These are phyloP conservation scores for Brassica balearica DNA, from an alignment of 441 rosid species.

Conservation along the genomic window DNA sequence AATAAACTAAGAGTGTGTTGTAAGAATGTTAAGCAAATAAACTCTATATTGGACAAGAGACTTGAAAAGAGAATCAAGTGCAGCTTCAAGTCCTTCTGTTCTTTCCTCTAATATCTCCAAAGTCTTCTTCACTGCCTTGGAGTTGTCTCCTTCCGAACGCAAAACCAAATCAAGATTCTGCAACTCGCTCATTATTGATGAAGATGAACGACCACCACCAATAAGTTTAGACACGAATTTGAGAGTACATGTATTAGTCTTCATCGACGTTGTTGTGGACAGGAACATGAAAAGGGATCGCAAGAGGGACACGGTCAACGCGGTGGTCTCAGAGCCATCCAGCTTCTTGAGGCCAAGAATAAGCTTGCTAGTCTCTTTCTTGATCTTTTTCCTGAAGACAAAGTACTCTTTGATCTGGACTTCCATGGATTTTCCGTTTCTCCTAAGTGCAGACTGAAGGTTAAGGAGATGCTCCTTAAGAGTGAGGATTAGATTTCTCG, in stretches of 20 bases:
- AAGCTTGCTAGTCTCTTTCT: slow-evolving; percentile 52
- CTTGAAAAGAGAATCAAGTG: slow-evolving; percentile 50
- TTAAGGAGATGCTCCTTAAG: slow-evolving; percentile 58
- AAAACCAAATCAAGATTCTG: slow-evolving; percentile 58
- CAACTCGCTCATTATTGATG: slow-evolving; percentile 56
- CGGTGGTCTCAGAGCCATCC: slow-evolving; percentile 27
- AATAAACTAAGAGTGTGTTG: slow-evolving; percentile 35
- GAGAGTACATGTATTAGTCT: slow-evolving; percentile 50
- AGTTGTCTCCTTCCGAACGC: slow-evolving; percentile 44
- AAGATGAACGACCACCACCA: slow-evolving; percentile 34
- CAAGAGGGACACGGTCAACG: slow-evolving; percentile 39
- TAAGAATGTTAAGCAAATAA: slow-evolving; percentile 50
- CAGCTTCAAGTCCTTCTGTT: slow-evolving; percentile 53
- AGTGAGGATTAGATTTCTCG: slow-evolving; percentile 54
- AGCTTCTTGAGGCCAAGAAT: slow-evolving; percentile 49
- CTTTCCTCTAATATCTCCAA: slow-evolving; percentile 44
- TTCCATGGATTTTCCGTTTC: slow-evolving; percentile 55
- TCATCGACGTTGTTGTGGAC: slow-evolving; percentile 41
- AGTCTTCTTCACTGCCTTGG: slow-evolving; percentile 40
- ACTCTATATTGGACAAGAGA: slow-evolving; percentile 57
- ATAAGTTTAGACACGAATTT: slow-evolving; percentile 60
- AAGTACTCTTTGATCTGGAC: slow-evolving; percentile 52
- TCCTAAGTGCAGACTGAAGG: slow-evolving; percentile 65
- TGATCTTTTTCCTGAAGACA: slow-evolving; percentile 56
- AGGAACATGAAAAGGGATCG: slow-evolving; percentile 57